Conservation (phyloP, 169 alveolate genomes). For the Plasmodium knowlesi region DNA sequence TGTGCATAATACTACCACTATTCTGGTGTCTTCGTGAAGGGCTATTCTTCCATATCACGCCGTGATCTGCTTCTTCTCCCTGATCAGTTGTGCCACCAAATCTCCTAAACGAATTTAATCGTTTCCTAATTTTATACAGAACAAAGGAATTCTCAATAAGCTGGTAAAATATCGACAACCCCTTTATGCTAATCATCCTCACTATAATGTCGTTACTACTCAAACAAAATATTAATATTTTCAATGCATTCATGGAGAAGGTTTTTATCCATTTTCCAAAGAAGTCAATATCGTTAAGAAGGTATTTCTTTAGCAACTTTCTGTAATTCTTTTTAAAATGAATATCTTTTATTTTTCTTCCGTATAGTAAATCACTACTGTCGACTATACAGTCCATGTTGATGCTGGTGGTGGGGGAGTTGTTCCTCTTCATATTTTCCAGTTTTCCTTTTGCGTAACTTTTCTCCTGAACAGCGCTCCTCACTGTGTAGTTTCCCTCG, state of each 20-base stretch:
- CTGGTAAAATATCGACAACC: constrained; percentile 69
- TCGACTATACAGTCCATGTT: constrained; percentile 27
- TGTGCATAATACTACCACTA: background rate
- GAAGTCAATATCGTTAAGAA: constrained; percentile 64
- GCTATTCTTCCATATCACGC: background rate
- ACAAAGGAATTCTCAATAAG: constrained; percentile 59
- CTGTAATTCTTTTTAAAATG: constrained; percentile 67
- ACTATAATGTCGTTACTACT: constrained; percentile 72
- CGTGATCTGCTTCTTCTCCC: background rate
- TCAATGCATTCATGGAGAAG: constrained; percentile 59
- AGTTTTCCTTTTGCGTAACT: background rate
- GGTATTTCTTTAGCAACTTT: constrained; percentile 32
- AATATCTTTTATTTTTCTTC: constrained; percentile 25
- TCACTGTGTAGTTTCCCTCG: background rate
- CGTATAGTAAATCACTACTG: constrained; percentile 36
- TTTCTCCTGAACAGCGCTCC: background rate
- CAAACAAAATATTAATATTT: constrained; percentile 60
- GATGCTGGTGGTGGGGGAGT: background rate
- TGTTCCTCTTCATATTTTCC: background rate
- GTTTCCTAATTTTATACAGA: constrained; percentile 55
- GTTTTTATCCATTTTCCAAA: constrained; percentile 64
- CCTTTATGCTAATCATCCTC: constrained; percentile 72
- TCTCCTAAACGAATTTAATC: constrained; percentile 10
- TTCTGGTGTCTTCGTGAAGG: background rate
- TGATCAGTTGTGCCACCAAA: background rate